phyloP scores from a whole-genome alignment of 2,329 filamentous ascomycete species.

The Thelonectria discophora region DNA sequence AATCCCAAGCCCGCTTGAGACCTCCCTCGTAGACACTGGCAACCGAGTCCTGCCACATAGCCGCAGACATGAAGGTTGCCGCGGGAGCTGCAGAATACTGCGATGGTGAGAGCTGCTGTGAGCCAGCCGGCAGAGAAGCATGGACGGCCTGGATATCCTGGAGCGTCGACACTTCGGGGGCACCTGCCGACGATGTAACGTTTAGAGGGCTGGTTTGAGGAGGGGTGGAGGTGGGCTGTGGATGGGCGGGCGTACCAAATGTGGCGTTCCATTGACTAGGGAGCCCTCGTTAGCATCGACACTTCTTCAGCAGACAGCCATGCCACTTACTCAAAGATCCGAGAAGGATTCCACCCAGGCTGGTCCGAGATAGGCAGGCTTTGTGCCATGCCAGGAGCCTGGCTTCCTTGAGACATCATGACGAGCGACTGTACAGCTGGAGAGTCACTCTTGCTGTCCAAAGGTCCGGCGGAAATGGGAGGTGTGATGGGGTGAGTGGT shows the following conservation, averaged over 20 bases:
- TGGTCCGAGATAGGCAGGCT: slow-evolving; percentile 70
- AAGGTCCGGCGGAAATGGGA: slow-evolving; percentile 76
- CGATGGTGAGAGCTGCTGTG: slow-evolving; percentile 59
- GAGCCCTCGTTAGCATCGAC: slow-evolving; percentile 12
- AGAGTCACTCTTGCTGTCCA: slow-evolving; percentile 81
- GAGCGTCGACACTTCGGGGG: slow-evolving; percentile 62
- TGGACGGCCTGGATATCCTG: slow-evolving; percentile 62
- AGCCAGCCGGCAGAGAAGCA: slow-evolving; percentile 53
- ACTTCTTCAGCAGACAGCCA: background rate
- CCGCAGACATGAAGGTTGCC: slow-evolving; percentile 71
- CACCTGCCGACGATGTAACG: slow-evolving; percentile 61
- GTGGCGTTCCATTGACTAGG: slow-evolving; percentile 92
- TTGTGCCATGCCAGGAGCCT: slow-evolving; percentile 60
- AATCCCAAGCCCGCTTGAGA: slow-evolving; percentile 70
- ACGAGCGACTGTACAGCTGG: slow-evolving; percentile 75
- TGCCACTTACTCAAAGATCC: slow-evolving; percentile 88
- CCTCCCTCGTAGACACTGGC: slow-evolving; percentile 74
- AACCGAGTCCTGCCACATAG: slow-evolving; percentile 79
- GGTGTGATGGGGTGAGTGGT: slow-evolving; percentile 78
- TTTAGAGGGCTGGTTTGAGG: slow-evolving; percentile 62
- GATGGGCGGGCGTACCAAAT: slow-evolving; percentile 74
- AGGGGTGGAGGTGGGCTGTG: slow-evolving; percentile 45
- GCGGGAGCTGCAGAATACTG: slow-evolving; percentile 64
- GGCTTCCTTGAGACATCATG: slow-evolving; percentile 72
- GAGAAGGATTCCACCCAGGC: slow-evolving; percentile 81